Evolutionary conservation across 1,139 yeast genomes (phyloP).

Genomic region (Candida glucosophila): DNA sequence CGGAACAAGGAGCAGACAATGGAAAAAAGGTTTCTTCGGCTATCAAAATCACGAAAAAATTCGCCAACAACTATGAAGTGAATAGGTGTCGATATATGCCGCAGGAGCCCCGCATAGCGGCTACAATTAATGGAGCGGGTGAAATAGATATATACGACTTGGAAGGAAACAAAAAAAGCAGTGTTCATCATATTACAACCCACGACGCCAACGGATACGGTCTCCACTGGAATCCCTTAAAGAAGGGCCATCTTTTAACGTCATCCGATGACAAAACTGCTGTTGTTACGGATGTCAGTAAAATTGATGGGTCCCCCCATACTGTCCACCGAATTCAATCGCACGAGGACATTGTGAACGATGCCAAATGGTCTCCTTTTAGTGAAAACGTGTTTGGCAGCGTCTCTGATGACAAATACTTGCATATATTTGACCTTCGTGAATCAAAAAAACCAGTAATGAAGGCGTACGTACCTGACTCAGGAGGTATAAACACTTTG

Average conservation of each 20-base stretch:
- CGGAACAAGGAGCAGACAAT: conserved; percentile 10
- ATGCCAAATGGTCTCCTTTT: conserved; percentile 60
- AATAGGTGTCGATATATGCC: conserved; percentile 84
- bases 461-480: conserved; percentile 20
- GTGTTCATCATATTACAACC: conserved; percentile 31
- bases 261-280: conserved; percentile 58
- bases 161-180: conserved; percentile 14
- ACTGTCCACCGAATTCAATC: conserved; percentile 17
- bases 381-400: conserved; percentile 49
- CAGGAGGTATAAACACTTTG: conserved; percentile 50
- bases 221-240: conserved; percentile 49
- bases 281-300: conserved; percentile 46
- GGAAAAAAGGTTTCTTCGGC: conserved; percentile 32
- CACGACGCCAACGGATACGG: conserved; percentile 70
- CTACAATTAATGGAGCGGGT: conserved; percentile 76
- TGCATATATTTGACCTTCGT: conserved; percentile 38
- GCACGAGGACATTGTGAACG: conserved; percentile 60
- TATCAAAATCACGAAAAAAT: conserved; percentile 55
- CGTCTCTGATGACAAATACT: conserved; percentile 57
- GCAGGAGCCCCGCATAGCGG: conserved; percentile 54
- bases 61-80: conserved; percentile 48
- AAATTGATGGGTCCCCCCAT: conserved; percentile 5
- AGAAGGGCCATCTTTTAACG: conserved; percentile 44
- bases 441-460: conserved; percentile 15
- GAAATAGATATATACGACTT: conserved; percentile 58